Evolutionary conservation across 2,329 filamentous ascomycete genomes (phyloP).

Genomic region (Alternaria incomplexa): DNA sequence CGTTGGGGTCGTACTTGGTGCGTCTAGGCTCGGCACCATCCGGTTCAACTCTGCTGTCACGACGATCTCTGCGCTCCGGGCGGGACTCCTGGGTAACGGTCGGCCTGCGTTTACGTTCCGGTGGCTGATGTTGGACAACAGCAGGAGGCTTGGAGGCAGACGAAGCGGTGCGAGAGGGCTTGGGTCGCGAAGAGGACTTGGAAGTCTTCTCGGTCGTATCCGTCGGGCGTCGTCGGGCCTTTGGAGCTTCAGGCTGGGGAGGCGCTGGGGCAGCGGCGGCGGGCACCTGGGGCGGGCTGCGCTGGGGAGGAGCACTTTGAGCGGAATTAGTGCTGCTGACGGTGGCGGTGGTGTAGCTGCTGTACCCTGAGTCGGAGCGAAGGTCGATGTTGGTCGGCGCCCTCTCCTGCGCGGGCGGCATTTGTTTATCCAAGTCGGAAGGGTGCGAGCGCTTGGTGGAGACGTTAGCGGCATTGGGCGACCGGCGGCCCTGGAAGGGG

Average conservation of each 20-base stretch:
- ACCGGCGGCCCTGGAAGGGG: constrained; percentile 49
- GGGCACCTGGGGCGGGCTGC: constrained; percentile 33
- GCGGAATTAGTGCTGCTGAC: constrained; percentile 60
- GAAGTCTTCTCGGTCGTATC: constrained; percentile 13
- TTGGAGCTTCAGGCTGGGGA: constrained; percentile 22
- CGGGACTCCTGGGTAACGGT: constrained; percentile 10
- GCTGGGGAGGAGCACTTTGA: constrained; percentile 47
- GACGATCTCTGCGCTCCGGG: constrained; percentile 14
- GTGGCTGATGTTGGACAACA: not conserved
- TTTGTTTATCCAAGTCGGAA: constrained; percentile 43
- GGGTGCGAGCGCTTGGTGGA: constrained; percentile 55
- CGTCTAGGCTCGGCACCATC: constrained; percentile 48
- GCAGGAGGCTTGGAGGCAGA: constrained; percentile 27
- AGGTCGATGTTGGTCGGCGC: constrained; percentile 51
- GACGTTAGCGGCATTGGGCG: constrained; percentile 59
- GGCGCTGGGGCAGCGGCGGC: constrained; percentile 21
- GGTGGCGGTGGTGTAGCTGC: constrained; percentile 62
- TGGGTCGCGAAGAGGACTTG: constrained; percentile 32
- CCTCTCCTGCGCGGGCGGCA: constrained; percentile 31
- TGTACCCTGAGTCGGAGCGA: constrained; percentile 68
- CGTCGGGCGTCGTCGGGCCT: constrained; percentile 23
- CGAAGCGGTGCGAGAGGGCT: constrained; percentile 33
- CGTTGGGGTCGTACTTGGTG: constrained; percentile 30
- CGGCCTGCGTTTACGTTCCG: not conserved
- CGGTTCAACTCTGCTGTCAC: constrained; percentile 17